Evolutionary conservation across 129 eudicot species (phyloP).

Genomic region (sunflower (Helianthus annuus)): DNA sequence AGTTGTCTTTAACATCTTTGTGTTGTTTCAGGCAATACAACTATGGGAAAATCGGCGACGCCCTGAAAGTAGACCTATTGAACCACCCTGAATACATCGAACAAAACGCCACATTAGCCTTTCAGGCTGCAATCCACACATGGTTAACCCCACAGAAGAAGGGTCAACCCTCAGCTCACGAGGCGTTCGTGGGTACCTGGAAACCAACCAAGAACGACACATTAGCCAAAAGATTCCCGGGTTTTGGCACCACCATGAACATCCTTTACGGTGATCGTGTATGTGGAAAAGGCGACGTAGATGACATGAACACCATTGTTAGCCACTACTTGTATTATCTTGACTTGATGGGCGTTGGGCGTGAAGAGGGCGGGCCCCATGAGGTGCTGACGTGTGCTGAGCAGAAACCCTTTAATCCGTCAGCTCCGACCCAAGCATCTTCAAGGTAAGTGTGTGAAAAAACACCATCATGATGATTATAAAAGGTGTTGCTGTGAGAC

Average conservation of each 20-base stretch:
- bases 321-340: constrained; percentile 82
- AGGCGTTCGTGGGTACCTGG: constrained; percentile 93
- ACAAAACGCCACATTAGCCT: constrained; percentile 91
- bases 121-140: constrained; percentile 86
- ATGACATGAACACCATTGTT: constrained; percentile 64
- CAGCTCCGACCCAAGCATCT: constrained; percentile 32
- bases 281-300: constrained; percentile 88
- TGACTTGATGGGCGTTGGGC: constrained; percentile 86
- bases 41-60: constrained; percentile 82
- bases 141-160: constrained; percentile 86
- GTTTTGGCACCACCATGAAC: constrained; percentile 91
- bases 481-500: constrained; percentile 30
- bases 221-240: constrained; percentile 68
- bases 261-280: constrained; percentile 68
- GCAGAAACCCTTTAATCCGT: constrained; percentile 34
- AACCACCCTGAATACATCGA: constrained; percentile 95
- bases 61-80: constrained; percentile 70
- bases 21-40: constrained; percentile 67
- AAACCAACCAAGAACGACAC: constrained; percentile 91
- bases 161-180: constrained; percentile 83
- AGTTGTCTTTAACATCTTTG: background rate
- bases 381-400: constrained; percentile 62
- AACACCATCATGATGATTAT: constrained; percentile 11
- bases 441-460: constrained; percentile 30
- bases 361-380: constrained; percentile 73